Percentiles rank a stretch among this genome's conserved stretches.
These are phyloP conservation scores for Termitomyces sp. DNA, from an alignment of 768 basidiomycete genomes.

Conservation along the genomic window DNA sequence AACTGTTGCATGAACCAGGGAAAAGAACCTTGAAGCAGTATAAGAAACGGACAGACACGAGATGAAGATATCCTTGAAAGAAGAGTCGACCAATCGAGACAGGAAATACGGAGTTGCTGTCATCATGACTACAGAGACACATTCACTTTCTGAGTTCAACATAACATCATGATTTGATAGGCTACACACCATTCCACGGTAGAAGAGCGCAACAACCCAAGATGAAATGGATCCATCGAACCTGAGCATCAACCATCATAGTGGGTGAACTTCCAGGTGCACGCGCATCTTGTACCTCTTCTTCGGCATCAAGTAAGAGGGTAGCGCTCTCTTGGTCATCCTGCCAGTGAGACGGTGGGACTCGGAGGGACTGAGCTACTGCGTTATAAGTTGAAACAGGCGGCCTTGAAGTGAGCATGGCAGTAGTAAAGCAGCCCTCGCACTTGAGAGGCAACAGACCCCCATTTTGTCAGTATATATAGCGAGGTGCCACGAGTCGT, in stretches of 20 bases:
- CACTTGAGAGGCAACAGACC: neutral
- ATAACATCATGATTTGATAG: neutral
- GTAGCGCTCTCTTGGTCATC: too few species aligned
- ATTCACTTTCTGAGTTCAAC: constrained; percentile 27
- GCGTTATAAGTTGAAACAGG: neutral
- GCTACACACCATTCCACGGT: constrained; percentile 81
- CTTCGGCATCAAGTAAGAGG: neutral
- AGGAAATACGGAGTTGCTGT: too few species aligned
- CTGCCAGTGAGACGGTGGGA: neutral
- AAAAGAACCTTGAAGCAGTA: constrained; percentile 63
- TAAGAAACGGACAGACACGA: constrained; percentile 65
- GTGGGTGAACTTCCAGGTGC: neutral
- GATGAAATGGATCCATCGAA: constrained; percentile 60
- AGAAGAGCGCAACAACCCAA: constrained; percentile 66
- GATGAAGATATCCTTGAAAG: constrained; percentile 18
- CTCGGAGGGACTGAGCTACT: neutral
- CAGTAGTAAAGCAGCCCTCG: neutral
- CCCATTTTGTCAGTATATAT: too few species aligned
- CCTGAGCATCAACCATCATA: constrained; percentile 28
- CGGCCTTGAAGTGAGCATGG: neutral
- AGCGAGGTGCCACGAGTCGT: too few species aligned
- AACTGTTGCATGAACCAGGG: constrained; percentile 52
- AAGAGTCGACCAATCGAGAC: too few species aligned
- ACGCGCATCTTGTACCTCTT: neutral
- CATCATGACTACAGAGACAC: too few species aligned